Conservation (phyloP, 192 early-diverging fungal genomes). For the Rhizoclosmatium globosum region DNA sequence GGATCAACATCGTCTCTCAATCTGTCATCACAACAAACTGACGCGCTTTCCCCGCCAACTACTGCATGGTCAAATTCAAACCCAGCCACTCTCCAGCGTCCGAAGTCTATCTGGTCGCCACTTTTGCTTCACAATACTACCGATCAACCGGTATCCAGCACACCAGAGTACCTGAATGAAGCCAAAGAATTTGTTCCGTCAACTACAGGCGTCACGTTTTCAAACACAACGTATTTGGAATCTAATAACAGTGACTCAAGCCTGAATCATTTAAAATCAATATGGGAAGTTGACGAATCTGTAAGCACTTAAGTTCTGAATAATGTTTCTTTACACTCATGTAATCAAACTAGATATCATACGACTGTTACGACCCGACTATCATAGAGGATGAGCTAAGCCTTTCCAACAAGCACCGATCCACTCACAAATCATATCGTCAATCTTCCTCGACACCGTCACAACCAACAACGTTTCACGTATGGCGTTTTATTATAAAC, state of each 20-base stretch:
- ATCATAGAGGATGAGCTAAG: too few relatives aligned
- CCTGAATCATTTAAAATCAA: conserved; percentile 16
- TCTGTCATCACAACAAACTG: too few relatives aligned
- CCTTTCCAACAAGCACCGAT: too few relatives aligned
- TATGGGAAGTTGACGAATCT: conserved; percentile 24
- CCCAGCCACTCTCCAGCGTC: neutral
- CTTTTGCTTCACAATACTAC: neutral
- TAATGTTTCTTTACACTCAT: neutral
- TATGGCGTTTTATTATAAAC: neutral
- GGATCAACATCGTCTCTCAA: too few relatives aligned
- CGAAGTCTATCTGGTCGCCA: neutral
- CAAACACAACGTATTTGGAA: neutral
- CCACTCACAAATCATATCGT: too few relatives aligned
- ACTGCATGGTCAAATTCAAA: neutral
- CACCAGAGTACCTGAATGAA: conserved; percentile 11
- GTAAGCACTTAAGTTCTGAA: neutral
- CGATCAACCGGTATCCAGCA: neutral
- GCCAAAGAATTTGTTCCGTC: conserved; percentile 23
- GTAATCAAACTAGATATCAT: neutral
- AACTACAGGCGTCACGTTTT: neutral
- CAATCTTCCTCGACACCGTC: too few relatives aligned
- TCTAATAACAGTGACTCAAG: neutral
- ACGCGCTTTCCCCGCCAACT: too few relatives aligned
- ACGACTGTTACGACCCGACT: too few relatives aligned
- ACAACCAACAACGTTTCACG: conserved; percentile 19